A percentile compares a stretch with the other conserved stretches of the same genome.
These are phyloP conservation scores for bread wheat (Triticum aestivum) DNA, from an alignment of 176 grass and related monocot species.

Conservation along the genomic window IWGSC_CS_RefSeq_v2.1 NC_057800.1:567186021-567186520, in stretches of 20 bases:
- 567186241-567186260: not conserved
- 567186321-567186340: not conserved
- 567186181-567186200: not conserved
- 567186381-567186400: not conserved
- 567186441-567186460: not conserved
- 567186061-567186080: not conserved
- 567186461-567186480: not conserved
- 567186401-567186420: not conserved
- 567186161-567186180: not conserved
- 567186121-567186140: not conserved
- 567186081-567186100: not conserved
- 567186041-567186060: not conserved
- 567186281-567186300: not conserved
- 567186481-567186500: not conserved
- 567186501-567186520: not conserved
- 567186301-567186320: not conserved
- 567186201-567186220: not conserved
- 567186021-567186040: not conserved
- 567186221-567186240: not conserved
- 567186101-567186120: too few relatives aligned
- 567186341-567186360: not conserved
- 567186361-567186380: not conserved
- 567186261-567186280: not conserved
- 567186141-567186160: not conserved
- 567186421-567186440: not conserved